A percentile compares a stretch with the other conserved stretches of the same genome.
phyloP scores from a whole-genome alignment of 306 rosid species.

The Acacia confusa region DNA sequence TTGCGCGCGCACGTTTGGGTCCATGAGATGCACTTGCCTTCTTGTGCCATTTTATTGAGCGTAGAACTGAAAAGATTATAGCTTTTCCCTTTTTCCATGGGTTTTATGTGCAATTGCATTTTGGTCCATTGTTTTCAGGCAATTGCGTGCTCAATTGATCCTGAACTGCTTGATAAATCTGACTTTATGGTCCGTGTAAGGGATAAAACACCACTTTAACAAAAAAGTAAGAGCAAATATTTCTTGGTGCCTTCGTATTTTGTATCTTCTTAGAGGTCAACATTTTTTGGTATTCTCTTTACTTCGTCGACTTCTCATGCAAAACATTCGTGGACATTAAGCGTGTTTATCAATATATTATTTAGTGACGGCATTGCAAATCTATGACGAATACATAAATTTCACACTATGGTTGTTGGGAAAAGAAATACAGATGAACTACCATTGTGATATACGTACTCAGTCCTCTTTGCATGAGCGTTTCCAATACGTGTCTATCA shows the following conservation, averaged over 20 bases:
- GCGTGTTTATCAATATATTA: background rate
- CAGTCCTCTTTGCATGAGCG: background rate
- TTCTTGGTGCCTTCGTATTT: background rate
- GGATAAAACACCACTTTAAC: background rate
- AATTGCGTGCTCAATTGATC: background rate
- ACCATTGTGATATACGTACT: background rate
- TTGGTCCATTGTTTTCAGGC: background rate
- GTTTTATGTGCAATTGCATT: background rate
- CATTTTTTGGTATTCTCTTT: background rate
- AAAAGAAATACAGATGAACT: background rate
- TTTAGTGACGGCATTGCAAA: background rate
- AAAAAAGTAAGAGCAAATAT: background rate
- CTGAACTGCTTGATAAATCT: background rate
- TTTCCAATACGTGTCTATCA: background rate
- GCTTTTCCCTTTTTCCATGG: background rate
- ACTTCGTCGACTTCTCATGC: background rate
- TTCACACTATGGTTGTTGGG: background rate
- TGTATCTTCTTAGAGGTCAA: background rate
- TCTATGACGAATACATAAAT: background rate
- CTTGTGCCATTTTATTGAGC: background rate
- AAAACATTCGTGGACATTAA: background rate
- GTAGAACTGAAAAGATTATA: background rate
- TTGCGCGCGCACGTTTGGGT: background rate
- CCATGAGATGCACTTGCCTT: background rate
- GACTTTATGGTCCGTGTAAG: background rate